Conservation (phyloP, 2,329 filamentous ascomycete genomes). For the Cladosporium sp. region DNA sequence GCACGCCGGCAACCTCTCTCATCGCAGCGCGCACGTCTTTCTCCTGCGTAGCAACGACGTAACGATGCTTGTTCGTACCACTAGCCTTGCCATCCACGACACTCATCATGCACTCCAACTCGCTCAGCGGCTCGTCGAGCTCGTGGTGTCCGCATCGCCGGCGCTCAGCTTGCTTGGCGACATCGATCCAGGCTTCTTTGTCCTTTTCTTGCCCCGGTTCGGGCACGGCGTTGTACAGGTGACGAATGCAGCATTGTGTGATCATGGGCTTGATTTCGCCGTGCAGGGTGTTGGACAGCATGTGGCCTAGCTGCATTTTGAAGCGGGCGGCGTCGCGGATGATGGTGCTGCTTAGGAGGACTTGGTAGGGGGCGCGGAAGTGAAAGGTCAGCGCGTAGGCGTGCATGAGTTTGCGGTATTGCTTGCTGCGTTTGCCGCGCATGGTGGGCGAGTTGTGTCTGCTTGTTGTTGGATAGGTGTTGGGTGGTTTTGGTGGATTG, state of each 20-base stretch:
- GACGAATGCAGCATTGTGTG: slow-evolving; percentile 74
- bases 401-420: slow-evolving; percentile 88
- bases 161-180: slow-evolving; percentile 71
- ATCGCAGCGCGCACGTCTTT: slow-evolving; percentile 58
- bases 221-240: slow-evolving; percentile 56
- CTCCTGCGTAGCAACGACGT: slow-evolving; percentile 72
- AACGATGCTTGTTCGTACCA: slow-evolving; percentile 70
- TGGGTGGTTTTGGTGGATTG: not conserved
- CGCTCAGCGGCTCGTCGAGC: slow-evolving; percentile 64
- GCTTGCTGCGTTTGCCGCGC: slow-evolving; percentile 65
- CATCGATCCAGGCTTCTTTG: slow-evolving; percentile 60
- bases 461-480: not conserved
- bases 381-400: slow-evolving; percentile 82
- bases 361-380: slow-evolving; percentile 92
- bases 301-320: slow-evolving; percentile 81
- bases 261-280: slow-evolving; percentile 83
- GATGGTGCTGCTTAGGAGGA: slow-evolving; percentile 82
- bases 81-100: slow-evolving; percentile 75
- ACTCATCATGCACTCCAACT: slow-evolving; percentile 63
- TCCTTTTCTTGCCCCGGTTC: slow-evolving; percentile 19
- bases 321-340: slow-evolving; percentile 74
- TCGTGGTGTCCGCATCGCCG: slow-evolving; percentile 74
- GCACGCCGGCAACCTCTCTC: slow-evolving; percentile 65
- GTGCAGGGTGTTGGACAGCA: slow-evolving; percentile 76
- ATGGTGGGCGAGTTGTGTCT: slow-evolving; percentile 41